Evolutionary conservation across 495 filamentous ascomycete genomes (phyloP).

Genomic region (Neurospora sp.): DNA sequence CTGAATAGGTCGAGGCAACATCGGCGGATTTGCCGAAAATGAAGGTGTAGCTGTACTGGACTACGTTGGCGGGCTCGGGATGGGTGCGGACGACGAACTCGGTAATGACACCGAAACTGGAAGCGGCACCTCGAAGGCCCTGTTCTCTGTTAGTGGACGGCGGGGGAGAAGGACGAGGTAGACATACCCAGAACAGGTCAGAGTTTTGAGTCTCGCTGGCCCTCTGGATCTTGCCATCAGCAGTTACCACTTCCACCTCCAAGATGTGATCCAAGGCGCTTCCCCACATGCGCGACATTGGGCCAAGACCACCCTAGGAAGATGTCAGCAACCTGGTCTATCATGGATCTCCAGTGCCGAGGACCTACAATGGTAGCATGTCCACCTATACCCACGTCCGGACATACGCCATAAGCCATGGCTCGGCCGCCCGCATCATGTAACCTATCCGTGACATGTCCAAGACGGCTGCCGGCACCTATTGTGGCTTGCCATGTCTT

Average conservation of each 20-base stretch:
- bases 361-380: constrained; percentile 50
- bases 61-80: constrained; percentile 42
- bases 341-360: background rate
- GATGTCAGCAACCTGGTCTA: background rate
- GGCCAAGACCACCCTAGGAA: constrained; percentile 39
- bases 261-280: constrained; percentile 41
- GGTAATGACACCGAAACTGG: constrained; percentile 55
- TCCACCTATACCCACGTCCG: constrained; percentile 58
- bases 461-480: constrained; percentile 53
- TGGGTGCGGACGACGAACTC: constrained; percentile 52
- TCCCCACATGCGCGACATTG: constrained; percentile 49
- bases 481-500: constrained; percentile 50
- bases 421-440: constrained; percentile 52
- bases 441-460: constrained; percentile 49
- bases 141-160: constrained; percentile 16
- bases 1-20: constrained; percentile 26
- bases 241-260: constrained; percentile 51
- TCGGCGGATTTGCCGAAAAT: constrained; percentile 34
- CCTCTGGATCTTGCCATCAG: constrained; percentile 45
- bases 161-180: background rate
- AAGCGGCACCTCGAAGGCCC: constrained; percentile 49
- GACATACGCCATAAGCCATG: constrained; percentile 57
- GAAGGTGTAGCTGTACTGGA: constrained; percentile 42
- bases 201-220: constrained; percentile 40
- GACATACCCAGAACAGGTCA: constrained; percentile 48